These are phyloP conservation scores for Euphorbia tirucalli DNA, from an alignment of 345 rosid genomes.

Conservation along the genomic window DNA sequence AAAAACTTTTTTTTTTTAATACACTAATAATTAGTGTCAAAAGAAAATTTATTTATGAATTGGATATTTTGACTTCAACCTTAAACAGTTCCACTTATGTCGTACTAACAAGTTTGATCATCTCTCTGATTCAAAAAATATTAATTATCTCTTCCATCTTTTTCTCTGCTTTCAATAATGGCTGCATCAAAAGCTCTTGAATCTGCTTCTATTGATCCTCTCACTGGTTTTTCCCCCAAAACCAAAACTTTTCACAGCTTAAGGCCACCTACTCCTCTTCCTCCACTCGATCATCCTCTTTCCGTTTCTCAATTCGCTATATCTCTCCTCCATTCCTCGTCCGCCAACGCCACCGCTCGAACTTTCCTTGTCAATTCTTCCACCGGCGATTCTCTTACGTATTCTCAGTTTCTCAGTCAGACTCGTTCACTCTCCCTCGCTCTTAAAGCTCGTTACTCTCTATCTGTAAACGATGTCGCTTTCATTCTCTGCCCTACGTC, in stretches of 20 bases:
- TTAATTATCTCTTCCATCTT: background rate
- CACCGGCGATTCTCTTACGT: constrained; percentile 41
- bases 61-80: too few relatives aligned
- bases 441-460: constrained; percentile 39
- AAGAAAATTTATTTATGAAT: too few relatives aligned
- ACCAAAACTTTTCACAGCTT: constrained; percentile 54
- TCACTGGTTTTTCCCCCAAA: constrained; percentile 44
- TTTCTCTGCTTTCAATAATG: background rate
- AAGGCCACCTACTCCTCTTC: constrained; percentile 47
- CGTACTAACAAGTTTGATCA: too few relatives aligned
- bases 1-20: too few relatives aligned
- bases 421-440: constrained; percentile 46
- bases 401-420: constrained; percentile 41
- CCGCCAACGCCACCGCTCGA: constrained; percentile 24
- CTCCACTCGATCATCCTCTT: constrained; percentile 46
- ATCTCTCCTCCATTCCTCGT: constrained; percentile 46
- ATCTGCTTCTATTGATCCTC: constrained; percentile 32
- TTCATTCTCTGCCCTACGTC: constrained; percentile 65
- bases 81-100: too few relatives aligned
- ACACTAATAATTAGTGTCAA: too few relatives aligned
- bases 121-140: background rate
- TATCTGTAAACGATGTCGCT: constrained; percentile 56
- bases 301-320: constrained; percentile 44
- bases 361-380: constrained; percentile 45
- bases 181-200: constrained; percentile 3